phyloP scores from a whole-genome alignment of 257 asterid species.

The Solanum commersonii region DNA sequence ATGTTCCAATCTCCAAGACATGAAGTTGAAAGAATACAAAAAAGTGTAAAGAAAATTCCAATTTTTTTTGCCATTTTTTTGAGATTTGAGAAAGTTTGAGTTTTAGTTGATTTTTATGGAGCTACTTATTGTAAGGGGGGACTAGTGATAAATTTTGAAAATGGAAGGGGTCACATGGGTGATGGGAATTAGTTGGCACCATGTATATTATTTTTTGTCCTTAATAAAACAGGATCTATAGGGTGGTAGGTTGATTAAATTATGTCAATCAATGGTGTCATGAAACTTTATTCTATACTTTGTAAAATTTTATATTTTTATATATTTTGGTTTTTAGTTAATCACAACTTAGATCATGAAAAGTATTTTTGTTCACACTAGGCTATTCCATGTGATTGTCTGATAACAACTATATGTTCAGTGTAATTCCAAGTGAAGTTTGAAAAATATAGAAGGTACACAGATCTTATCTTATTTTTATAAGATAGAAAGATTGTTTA shows the following conservation, averaged over 20 bases:
- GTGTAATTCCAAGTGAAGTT: rapidly evolving
- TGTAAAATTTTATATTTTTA: background rate
- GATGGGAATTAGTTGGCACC: constrained; percentile 14
- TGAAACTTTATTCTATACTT: background rate
- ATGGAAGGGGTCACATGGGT: constrained; percentile 17
- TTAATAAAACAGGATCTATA: background rate
- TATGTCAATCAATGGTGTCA: background rate
- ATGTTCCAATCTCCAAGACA: constrained; percentile 61
- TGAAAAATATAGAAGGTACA: rapidly evolving
- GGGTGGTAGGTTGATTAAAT: constrained; percentile 1
- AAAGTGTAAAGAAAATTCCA: constrained; percentile 12
- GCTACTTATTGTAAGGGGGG: background rate
- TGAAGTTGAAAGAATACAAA: constrained; percentile 15
- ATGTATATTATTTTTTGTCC: background rate
- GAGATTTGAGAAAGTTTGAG: background rate
- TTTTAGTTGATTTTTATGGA: constrained; percentile 2
- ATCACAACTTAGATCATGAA: background rate
- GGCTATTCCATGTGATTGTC: background rate
- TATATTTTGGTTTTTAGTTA: background rate
- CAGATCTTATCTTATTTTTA: background rate
- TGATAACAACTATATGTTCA: rapidly evolving
- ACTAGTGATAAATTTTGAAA: background rate
- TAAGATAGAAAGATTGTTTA: too few species aligned
- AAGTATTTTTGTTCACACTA: background rate
- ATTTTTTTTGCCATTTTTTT: constrained; percentile 23